Evolutionary conservation across 202 grass and related monocot species (phyloP), one percentile per base, ranked within the genome.

Genomic region (Setaria italica): DNA sequence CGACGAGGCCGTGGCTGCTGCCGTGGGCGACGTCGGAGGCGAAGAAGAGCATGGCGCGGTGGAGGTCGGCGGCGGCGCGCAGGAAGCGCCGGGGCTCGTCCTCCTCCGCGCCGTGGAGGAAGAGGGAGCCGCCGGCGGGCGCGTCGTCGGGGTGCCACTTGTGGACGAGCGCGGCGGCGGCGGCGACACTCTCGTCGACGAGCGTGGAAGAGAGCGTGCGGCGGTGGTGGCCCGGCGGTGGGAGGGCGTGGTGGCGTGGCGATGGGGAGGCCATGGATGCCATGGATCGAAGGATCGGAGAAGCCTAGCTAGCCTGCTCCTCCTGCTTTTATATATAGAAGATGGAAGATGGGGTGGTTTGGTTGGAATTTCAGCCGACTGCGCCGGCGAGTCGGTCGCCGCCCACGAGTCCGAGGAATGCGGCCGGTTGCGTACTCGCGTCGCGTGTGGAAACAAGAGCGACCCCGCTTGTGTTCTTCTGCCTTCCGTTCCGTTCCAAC

Each of bases 1-100:
- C 64, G 53, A 87, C 54, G 84, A 97, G 88, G 35, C 62, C 79
- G 20, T 57, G 3, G 13, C 60, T 21, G 49, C n/a, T 21, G 69
- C 53, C 10, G 51, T 1, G 12, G 14, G 37, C 67, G 14, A 17
- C 67, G 30, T 80, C 55, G 1, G 86, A 75, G 5, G 87, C 80
- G 34, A 92, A 85, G 77, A 83, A 79, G 80, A 94, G 84, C 83
- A 97, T 93, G 54, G 86, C 80, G 0, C 88, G 86, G 82, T 97
- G 94, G 47, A 97, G 89, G 77, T 88, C 58, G 11, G 64, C 58
- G 37, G 80, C 79, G 4, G 94, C 91, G 21, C 34, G 66, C 15
- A 94, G 84, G 88, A 92, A 97, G 4, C 4, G 46, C 1, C 56
- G 11, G 58, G 75, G 37, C 75, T 84, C 81, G 34, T 43, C 13